phyloP scores from a whole-genome alignment of 129 eudicot genomes.

The Glebionis coronaria region DNA sequence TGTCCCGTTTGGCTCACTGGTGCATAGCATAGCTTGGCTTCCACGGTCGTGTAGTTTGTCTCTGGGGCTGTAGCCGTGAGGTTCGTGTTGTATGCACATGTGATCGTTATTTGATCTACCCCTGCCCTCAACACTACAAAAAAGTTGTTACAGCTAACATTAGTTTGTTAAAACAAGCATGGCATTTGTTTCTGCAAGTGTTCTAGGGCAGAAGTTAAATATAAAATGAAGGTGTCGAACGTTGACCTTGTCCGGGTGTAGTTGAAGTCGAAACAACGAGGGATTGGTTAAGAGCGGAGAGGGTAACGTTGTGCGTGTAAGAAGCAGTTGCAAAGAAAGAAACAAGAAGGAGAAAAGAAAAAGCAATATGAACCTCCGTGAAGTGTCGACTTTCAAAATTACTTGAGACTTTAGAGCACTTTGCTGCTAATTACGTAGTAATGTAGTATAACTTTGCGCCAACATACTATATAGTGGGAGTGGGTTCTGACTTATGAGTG shows the following conservation, averaged over 20 bases:
- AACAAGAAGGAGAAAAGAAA: slow-evolving; percentile 18
- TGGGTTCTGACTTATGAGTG: too few species aligned
- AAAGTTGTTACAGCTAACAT: background rate
- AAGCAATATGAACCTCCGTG: slow-evolving; percentile 28
- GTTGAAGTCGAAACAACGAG: too few species aligned
- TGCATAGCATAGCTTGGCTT: slow-evolving; percentile 45
- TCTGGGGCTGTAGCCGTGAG: slow-evolving; percentile 22
- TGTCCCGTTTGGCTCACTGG: too few species aligned
- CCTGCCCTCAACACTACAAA: slow-evolving; percentile 36
- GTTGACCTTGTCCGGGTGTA: slow-evolving; percentile 26
- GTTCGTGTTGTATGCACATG: too few species aligned
- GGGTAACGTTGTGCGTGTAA: slow-evolving; percentile 40
- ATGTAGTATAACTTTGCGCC: too few species aligned
- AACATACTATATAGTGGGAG: too few species aligned
- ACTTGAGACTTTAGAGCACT: too few species aligned
- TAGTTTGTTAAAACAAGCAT: background rate
- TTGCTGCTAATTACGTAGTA: too few species aligned
- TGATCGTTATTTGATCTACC: slow-evolving; percentile 38
- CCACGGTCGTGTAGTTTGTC: slow-evolving; percentile 43
- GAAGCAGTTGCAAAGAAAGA: slow-evolving; percentile 31
- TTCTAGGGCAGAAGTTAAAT: background rate
- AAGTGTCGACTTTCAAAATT: slow-evolving; percentile 26
- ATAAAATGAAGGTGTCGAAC: background rate
- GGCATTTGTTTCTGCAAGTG: background rate
- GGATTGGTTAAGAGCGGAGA: slow-evolving; percentile 47